phyloP scores from a whole-genome alignment of 306 rosid species.

The Vigna nakashimae region DNA sequence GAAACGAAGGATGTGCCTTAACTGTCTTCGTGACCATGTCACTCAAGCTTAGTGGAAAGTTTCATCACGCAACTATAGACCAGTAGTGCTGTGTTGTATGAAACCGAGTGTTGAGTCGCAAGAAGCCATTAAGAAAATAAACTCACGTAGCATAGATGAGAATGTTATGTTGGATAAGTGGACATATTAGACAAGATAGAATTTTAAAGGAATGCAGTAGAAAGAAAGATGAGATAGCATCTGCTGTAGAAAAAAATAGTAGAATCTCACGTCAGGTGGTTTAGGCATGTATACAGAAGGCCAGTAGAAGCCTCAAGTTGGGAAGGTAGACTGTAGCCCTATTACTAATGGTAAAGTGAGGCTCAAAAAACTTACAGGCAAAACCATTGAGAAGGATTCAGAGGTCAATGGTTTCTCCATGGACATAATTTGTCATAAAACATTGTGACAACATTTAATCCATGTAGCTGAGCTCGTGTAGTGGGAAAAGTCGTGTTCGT shows the following conservation, averaged over 20 bases:
- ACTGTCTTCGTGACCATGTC: not conserved
- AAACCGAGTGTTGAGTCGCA: not conserved
- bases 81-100: not conserved
- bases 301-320: not conserved
- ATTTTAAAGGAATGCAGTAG: not conserved
- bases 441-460: not conserved
- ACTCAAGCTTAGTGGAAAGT: not conserved
- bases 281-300: not conserved
- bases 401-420: not conserved
- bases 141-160: not conserved
- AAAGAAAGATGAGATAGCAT: conserved; percentile 2
- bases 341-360: not conserved
- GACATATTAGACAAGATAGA: not conserved
- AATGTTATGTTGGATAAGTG: not conserved
- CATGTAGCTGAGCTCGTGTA: not conserved
- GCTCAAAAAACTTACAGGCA: not conserved
- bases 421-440: not conserved
- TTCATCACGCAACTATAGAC: not conserved
- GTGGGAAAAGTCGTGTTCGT: not conserved
- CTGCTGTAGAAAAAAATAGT: not conserved
- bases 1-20: not conserved
- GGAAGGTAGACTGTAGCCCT: not conserved
- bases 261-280: not conserved
- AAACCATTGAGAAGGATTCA: not conserved
- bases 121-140: not conserved